Base-by-base conservation (phyloP, 2,329 filamentous ascomycete species). In the Phialocephala sp. region DNA sequence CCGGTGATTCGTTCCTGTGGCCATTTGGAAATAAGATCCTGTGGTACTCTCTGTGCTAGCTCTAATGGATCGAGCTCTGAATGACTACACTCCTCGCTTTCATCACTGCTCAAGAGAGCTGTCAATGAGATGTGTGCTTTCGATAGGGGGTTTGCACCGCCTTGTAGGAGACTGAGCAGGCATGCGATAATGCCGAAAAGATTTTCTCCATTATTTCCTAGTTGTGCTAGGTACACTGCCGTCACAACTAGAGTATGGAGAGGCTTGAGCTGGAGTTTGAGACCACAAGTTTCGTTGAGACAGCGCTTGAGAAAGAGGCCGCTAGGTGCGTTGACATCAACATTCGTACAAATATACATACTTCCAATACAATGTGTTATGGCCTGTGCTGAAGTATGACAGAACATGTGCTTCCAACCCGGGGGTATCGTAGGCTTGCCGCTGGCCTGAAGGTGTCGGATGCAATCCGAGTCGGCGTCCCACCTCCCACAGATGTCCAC, bases 371-470 rank as follows among this genome's bases (percentile, higher is more conserved):
- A 75, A 65, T 81, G 76, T 27, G 75, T 78, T 6, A 81, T 72
- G 0, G 78, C 72, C 70, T 80, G 78, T 6, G 74, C 70, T 0
- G 79, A 79, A 6, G 79, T 80, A 61, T 82, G 78, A 61, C 80
- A 82, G 64, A 82, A 81, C 56, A 76, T 78, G 66, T 81, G 80
- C 66, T 82, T 82, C 80, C 79, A 82, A 0, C 57, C 15, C 2
- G 66, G 60, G 0, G 80, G 80, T 22, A 79, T 75, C 1, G 56
- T 64, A 3, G 68, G 20, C 15, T 60, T 62, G 0, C 77, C 78
- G 1, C 62, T 67, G 1, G 68, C 69, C 12, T 77, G 64, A 1
- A 80, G 71, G 1, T 66, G 50, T 6, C 79, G 75, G 39, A 78
- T 62, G 56, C 72, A 77, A 5, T 74, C 69, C 0, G 79, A 79